Percentiles rank a stretch among this genome's conserved stretches.
phyloP scores from a whole-genome alignment of 2,329 filamentous ascomycete species.

The Pezicula rhizophila region DNA sequence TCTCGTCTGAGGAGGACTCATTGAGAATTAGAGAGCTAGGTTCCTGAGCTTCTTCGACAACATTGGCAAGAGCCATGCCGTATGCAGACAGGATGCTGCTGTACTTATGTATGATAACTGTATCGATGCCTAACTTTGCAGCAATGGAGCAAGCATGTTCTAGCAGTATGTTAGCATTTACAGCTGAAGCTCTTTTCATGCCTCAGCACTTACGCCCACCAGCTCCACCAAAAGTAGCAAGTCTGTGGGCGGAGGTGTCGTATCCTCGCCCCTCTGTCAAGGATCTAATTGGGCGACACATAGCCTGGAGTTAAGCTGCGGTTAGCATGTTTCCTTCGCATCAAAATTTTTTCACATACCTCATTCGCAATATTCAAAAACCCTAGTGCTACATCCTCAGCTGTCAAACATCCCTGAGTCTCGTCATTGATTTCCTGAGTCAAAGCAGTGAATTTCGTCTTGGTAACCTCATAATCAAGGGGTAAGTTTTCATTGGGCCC shows the following conservation, averaged over 20 bases:
- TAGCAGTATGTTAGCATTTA: no score
- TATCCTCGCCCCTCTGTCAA: constrained; percentile 86
- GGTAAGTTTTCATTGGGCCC: constrained; percentile 59
- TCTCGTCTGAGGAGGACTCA: constrained; percentile 40
- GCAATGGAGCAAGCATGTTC: constrained; percentile 82
- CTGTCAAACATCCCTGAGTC: constrained; percentile 43
- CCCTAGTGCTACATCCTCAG: constrained; percentile 50
- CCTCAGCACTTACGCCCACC: constrained; percentile 49
- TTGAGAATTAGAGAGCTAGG: constrained; percentile 52
- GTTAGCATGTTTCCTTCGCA: background rate
- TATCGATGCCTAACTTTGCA: constrained; percentile 66
- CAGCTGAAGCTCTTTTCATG: no score
- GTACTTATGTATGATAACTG: constrained; percentile 75
- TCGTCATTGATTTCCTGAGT: constrained; percentile 63
- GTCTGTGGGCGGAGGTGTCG: constrained; percentile 76
- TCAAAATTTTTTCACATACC: constrained; percentile 5
- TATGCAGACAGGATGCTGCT: constrained; percentile 84
- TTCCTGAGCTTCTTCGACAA: constrained; percentile 83
- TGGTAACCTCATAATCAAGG: constrained; percentile 35
- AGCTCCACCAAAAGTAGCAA: constrained; percentile 85
- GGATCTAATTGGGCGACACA: constrained; percentile 81
- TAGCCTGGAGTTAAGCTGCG: constrained; percentile 38
- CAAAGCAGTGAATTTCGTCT: background rate
- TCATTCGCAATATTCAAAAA: constrained; percentile 85
- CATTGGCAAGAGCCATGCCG: constrained; percentile 84